These are phyloP conservation scores for Hordeum vulgare DNA, from an alignment of 176 grass and related monocot genomes.

Conservation along the genomic window DNA sequence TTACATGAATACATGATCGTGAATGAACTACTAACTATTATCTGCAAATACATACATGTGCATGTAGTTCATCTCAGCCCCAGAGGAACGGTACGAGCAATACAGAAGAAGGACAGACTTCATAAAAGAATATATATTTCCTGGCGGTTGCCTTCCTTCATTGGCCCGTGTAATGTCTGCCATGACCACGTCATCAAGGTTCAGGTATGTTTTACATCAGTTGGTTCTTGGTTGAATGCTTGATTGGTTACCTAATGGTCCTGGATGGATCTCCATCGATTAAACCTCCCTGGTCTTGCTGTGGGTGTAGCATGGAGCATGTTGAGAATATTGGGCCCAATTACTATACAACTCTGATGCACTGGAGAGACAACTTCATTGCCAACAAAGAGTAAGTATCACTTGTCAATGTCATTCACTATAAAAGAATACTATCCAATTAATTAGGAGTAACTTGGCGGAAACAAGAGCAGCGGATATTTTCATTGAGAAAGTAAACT, in stretches of 20 bases:
- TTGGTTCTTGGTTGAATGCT: not conserved
- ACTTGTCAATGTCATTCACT: not conserved
- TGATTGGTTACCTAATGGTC: not conserved
- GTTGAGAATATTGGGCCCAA: not conserved
- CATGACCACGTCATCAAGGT: not conserved
- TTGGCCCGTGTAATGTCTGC: not conserved
- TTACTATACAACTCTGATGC: slow-evolving; percentile 1
- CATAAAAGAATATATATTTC: not conserved
- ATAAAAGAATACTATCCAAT: not conserved
- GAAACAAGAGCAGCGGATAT: not conserved
- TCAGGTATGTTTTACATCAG: not conserved
- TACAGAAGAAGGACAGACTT: not conserved
- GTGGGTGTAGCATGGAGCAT: not conserved
- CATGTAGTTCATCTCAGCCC: not conserved
- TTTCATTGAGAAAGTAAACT: not conserved
- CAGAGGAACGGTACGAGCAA: not conserved
- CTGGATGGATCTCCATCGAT: not conserved
- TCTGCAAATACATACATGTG: not conserved
- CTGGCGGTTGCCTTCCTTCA: not conserved
- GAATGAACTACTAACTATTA: not conserved
- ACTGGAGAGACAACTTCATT: not conserved
- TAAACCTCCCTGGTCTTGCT: not conserved
- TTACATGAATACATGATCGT: not conserved
- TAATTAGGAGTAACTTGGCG: too few species aligned
- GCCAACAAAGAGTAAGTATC: not conserved